phyloP scores from a whole-genome alignment of 192 early-diverging fungal species.

The Backusella psychrophila region DNA sequence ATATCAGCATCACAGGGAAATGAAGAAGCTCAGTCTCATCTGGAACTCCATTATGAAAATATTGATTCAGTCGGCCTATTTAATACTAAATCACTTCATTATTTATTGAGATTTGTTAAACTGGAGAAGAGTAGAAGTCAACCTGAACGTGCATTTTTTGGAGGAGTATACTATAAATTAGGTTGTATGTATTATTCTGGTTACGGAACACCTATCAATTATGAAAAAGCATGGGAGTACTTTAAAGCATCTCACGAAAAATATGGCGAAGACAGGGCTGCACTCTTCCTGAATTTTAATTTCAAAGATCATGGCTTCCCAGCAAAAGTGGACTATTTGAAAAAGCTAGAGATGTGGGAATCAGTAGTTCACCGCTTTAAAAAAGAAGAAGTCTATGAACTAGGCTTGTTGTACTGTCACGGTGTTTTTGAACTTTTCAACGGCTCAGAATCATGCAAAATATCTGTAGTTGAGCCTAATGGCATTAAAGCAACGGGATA shows the following conservation, averaged over 20 bases:
- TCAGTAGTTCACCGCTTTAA: neutral
- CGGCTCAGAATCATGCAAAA: neutral
- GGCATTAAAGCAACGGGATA: neutral
- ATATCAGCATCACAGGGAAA: neutral
- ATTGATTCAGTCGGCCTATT: neutral
- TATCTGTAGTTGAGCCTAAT: too few species aligned
- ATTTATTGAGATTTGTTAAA: neutral
- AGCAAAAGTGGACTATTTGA: neutral
- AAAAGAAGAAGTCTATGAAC: neutral
- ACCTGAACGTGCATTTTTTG: neutral
- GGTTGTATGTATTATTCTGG: neutral
- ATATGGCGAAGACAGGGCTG: too few species aligned
- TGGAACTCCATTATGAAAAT: neutral
- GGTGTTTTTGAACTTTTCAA: neutral
- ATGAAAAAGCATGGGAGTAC: neutral
- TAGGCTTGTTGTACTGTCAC: neutral
- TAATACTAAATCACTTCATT: neutral
- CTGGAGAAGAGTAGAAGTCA: neutral
- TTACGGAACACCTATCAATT: neutral
- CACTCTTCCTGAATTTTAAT: neutral
- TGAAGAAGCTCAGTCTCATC: neutral
- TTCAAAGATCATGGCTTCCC: too few species aligned
- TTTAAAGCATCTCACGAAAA: too few species aligned
- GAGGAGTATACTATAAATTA: neutral
- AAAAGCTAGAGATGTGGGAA: neutral